Evolutionary conservation across 495 filamentous ascomycete species (phyloP).

Genomic region (Penicillium maclennaniae): DNA sequence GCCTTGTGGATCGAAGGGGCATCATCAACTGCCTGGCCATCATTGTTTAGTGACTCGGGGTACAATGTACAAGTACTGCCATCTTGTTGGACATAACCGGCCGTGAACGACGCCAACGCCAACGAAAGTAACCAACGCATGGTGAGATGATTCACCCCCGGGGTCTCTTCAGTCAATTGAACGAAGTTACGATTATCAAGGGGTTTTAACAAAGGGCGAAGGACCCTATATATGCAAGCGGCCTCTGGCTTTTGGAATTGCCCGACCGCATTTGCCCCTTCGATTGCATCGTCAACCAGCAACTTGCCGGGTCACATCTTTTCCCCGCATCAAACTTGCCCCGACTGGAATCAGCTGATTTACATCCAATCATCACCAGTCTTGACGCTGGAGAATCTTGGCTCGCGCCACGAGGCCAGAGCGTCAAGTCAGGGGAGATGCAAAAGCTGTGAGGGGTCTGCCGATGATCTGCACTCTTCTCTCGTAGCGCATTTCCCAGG

Average conservation of each 20-base stretch:
- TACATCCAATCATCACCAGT: slow-evolving; percentile 9
- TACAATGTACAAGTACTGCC: slow-evolving; percentile 13
- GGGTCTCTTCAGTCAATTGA: not conserved
- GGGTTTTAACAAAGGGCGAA: not conserved
- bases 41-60: slow-evolving; percentile 18
- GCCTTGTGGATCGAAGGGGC: slow-evolving; percentile 40
- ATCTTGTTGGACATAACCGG: slow-evolving; percentile 13
- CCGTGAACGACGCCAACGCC: slow-evolving; percentile 6
- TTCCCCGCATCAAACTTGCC: slow-evolving; percentile 6
- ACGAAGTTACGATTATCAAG: not conserved
- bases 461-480: not conserved
- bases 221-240: not conserved
- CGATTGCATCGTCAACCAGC: not conserved
- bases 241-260: not conserved
- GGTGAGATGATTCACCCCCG: not conserved
- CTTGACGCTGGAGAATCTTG: not conserved
- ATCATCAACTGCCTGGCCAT: slow-evolving; percentile 27
- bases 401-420: slow-evolving; percentile 1
- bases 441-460: not conserved
- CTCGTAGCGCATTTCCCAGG: not conserved
- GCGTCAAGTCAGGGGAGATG: not conserved
- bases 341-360: slow-evolving; percentile 6
- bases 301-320: not conserved
- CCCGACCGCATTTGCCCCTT: not conserved
- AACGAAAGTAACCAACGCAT: slow-evolving; percentile 6